These are phyloP conservation scores for Penicillium sp. DNA, from an alignment of 2,329 filamentous ascomycete species.

Conservation along the genomic window DNA sequence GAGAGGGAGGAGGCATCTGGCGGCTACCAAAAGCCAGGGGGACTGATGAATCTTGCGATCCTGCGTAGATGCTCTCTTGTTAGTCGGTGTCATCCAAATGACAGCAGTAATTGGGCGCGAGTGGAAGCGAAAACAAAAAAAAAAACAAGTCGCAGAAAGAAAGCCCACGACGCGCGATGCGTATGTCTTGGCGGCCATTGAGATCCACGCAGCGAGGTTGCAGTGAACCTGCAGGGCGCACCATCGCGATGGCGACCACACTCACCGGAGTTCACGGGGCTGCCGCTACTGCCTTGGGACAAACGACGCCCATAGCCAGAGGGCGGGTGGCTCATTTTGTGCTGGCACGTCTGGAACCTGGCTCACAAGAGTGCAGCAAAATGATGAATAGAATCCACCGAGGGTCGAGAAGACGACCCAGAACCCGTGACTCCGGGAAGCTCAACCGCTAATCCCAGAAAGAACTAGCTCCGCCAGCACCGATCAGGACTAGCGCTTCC, in stretches of 20 bases:
- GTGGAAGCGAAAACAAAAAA: background rate
- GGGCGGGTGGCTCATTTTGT: constrained; percentile 34
- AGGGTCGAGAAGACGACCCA: constrained; percentile 17
- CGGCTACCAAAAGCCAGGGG: constrained; percentile 32
- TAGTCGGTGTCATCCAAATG: constrained; percentile 1
- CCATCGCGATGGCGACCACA: constrained; percentile 14
- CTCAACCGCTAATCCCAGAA: constrained; percentile 26
- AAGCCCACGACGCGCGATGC: constrained; percentile 2
- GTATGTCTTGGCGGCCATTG: constrained; percentile 5
- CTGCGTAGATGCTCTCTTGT: constrained; percentile 11
- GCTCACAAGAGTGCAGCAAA: constrained; percentile 6
- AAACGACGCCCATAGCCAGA: constrained; percentile 30
- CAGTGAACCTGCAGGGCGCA: constrained; percentile 8
- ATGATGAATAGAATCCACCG: constrained; percentile 19
- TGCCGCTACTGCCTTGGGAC: constrained; percentile 34
- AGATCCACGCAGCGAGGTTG: constrained; percentile 2
- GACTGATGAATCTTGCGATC: constrained; percentile 29
- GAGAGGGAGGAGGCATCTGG: constrained; percentile 48
- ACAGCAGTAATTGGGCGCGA: background rate
- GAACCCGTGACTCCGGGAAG: constrained; percentile 34
- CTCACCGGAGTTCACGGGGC: constrained; percentile 36
- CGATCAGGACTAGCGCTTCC: constrained; percentile 32
- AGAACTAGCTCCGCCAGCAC: constrained; percentile 20
- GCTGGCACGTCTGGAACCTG: constrained; percentile 9
- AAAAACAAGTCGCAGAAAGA: background rate